These are phyloP conservation scores for Leccinum subrobustum DNA, from an alignment of 1,284 basidiomycete genomes.

Conservation along the genomic window DNA sequence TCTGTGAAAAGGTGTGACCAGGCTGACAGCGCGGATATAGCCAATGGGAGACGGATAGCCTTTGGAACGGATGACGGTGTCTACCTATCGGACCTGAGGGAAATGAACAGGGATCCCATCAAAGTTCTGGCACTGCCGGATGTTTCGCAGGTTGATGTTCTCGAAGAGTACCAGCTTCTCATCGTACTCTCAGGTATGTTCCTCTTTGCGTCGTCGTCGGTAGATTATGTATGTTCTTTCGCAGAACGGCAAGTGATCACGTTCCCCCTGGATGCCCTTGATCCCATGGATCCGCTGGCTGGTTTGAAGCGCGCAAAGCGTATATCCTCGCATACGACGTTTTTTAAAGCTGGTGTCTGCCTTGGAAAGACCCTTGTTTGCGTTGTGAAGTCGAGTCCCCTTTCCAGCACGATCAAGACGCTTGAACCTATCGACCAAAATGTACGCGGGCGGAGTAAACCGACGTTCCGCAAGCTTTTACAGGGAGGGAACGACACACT, in stretches of 20 bases:
- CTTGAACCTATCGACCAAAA: conserved; percentile 95
- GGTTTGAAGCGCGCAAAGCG: conserved; percentile 93
- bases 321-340: conserved; percentile 94
- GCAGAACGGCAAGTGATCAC: conserved; percentile 93
- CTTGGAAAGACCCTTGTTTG: conserved; percentile 95
- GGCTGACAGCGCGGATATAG: conserved; percentile 41
- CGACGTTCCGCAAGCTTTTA: conserved; percentile 90
- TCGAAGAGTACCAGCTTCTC: conserved; percentile 95
- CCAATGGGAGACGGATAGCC: conserved; percentile 83
- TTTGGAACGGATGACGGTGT: conserved; percentile 98
- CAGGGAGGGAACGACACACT: conserved; percentile 96
- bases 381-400: conserved; percentile 92
- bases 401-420: conserved; percentile 97
- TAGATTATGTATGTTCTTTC: conserved; percentile 7
- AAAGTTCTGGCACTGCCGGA: conserved; percentile 90
- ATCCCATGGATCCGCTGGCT: conserved; percentile 86
- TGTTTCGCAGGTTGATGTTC: conserved; percentile 93
- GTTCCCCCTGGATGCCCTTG: conserved; percentile 92
- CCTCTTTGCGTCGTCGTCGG: neutral
- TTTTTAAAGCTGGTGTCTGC: conserved; percentile 97
- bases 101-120: conserved; percentile 77
- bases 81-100: conserved; percentile 87
- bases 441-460: conserved; percentile 80
- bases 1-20: neutral
- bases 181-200: conserved; percentile 88